phyloP scores from a whole-genome alignment of 2,329 filamentous ascomycete genomes.

The Calycina herbarum region DNA sequence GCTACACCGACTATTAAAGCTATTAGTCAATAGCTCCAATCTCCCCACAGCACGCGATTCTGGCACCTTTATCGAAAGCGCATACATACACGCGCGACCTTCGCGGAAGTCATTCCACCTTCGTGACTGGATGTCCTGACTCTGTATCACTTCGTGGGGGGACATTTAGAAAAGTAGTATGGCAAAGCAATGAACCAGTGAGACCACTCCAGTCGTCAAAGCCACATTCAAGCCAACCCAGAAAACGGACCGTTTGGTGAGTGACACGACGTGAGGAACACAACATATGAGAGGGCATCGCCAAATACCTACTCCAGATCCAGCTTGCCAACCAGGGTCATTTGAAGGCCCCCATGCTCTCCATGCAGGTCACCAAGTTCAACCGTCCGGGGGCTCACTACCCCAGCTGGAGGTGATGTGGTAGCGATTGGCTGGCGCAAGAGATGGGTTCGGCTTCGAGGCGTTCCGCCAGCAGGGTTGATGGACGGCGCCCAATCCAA shows the following conservation, averaged over 20 bases:
- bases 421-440: conserved; percentile 13
- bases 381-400: conserved; percentile 3
- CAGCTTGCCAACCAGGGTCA: not conserved
- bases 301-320: conserved; percentile 11
- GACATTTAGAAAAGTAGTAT: not conserved
- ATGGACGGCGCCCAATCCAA: conserved; percentile 10
- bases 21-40: not conserved
- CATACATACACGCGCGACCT: not conserved
- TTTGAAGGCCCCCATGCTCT: not conserved
- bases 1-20: not conserved
- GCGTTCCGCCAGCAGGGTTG: conserved; percentile 21
- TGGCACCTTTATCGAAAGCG: not conserved
- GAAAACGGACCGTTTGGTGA: conserved; percentile 7
- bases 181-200: not conserved
- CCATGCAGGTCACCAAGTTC: conserved; percentile 21
- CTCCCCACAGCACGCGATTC: not conserved
- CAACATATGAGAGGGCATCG: conserved; percentile 7
- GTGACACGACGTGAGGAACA: not conserved
- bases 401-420: not conserved
- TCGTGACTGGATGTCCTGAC: not conserved
- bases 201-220: not conserved
- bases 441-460: conserved; percentile 11
- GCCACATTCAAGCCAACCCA: conserved; percentile 5
- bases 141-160: not conserved
- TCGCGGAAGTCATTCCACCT: not conserved